phyloP scores from a whole-genome alignment of 164 flowering plant species.

The Tetrastigma voinierianum region DNA sequence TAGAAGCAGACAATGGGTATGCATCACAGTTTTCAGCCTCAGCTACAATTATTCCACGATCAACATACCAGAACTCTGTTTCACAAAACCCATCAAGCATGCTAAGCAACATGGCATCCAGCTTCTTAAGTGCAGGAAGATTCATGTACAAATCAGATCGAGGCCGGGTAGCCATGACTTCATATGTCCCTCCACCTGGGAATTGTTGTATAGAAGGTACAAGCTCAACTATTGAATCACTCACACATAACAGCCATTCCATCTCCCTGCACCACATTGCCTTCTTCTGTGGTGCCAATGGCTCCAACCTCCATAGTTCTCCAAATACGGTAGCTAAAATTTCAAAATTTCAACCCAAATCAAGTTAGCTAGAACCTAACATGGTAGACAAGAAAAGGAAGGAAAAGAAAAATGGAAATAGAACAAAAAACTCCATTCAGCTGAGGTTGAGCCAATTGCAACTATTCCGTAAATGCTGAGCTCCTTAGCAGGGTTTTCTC shows the following conservation, averaged over 20 bases:
- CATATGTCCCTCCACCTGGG: conserved; percentile 65
- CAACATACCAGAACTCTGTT: conserved; percentile 66
- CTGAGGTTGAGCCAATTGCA: too few relatives aligned
- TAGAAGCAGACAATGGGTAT: conserved; percentile 12
- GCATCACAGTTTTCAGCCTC: conserved; percentile 36
- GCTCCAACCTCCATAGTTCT: conserved; percentile 74
- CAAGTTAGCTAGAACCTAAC: neutral
- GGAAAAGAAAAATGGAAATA: too few relatives aligned
- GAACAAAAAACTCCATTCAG: too few relatives aligned
- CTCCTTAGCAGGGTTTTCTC: too few relatives aligned
- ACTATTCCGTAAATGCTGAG: too few relatives aligned
- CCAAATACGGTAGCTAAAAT: conserved; percentile 67
- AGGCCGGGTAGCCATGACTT: conserved; percentile 62
- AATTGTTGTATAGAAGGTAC: conserved; percentile 57
- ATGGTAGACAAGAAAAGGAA: neutral
- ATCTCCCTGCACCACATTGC: conserved; percentile 73
- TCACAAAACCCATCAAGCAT: conserved; percentile 61
- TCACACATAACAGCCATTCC: conserved; percentile 65
- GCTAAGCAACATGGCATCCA: conserved; percentile 63
- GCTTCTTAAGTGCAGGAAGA: conserved; percentile 69
- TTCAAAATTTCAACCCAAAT: conserved; percentile 14
- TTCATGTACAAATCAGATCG: conserved; percentile 58
- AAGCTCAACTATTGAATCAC: conserved; percentile 69
- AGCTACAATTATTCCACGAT: conserved; percentile 44
- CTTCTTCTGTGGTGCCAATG: conserved; percentile 57